These are phyloP conservation scores for Colletotrichum aenigma DNA, from an alignment of 2,329 filamentous ascomycete species.

Conservation along the genomic window DNA sequence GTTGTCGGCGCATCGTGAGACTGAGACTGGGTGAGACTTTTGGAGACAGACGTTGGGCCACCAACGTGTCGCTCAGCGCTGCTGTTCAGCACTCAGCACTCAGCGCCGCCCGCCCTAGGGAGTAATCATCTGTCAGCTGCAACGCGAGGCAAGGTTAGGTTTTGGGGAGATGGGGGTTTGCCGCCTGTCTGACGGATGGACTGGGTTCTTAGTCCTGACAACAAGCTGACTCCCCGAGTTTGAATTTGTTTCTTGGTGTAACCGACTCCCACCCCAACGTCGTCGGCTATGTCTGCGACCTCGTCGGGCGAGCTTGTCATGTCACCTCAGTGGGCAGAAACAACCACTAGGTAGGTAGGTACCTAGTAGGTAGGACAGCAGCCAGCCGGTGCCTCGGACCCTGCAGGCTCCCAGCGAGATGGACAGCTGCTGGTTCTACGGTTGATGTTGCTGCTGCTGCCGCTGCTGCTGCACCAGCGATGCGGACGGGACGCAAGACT, in stretches of 20 bases:
- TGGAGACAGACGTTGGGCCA: background rate
- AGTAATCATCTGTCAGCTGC: background rate
- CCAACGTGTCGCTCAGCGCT: background rate
- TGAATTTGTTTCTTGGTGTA: background rate
- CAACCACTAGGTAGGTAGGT: background rate
- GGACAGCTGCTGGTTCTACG: background rate
- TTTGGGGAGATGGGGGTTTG: background rate
- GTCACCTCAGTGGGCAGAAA: background rate
- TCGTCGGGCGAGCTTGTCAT: background rate
- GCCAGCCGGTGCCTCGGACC: conserved; percentile 16
- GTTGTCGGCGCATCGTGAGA: background rate
- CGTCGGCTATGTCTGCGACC: background rate
- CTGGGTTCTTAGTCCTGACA: background rate
- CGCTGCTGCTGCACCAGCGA: background rate
- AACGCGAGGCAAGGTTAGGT: background rate
- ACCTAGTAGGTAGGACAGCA: background rate
- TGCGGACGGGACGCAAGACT: background rate
- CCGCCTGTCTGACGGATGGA: background rate
- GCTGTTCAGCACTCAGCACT: background rate
- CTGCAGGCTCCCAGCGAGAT: conserved; percentile 10
- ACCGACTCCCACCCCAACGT: background rate
- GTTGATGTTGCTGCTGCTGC: background rate
- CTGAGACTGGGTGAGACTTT: background rate
- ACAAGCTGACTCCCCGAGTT: background rate
- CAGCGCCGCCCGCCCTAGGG: background rate